Conservation (phyloP, 257 asterid genomes). For the Paulownia fortunei region DNA sequence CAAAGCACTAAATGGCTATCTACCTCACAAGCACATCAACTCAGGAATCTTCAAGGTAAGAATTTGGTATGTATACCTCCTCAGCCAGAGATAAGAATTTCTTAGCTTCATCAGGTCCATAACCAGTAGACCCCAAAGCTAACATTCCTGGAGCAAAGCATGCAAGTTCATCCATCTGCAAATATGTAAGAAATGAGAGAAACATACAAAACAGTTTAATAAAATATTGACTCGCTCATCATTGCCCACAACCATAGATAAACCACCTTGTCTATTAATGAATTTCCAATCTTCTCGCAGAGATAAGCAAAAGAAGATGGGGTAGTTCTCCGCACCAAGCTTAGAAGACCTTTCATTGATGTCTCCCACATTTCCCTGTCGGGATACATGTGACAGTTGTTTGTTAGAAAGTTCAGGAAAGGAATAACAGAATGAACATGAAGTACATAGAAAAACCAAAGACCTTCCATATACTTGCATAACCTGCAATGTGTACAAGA, state of each 20-base stretch:
- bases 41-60: slow-evolving; percentile 18
- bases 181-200: slow-evolving; percentile 34
- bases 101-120: slow-evolving; percentile 81
- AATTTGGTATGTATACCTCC: slow-evolving; percentile 63
- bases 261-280: slow-evolving; percentile 84
- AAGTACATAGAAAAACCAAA: slow-evolving; percentile 16
- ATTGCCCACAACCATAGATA: slow-evolving; percentile 18
- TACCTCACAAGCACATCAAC: slow-evolving; percentile 19
- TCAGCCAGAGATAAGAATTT: slow-evolving; percentile 83
- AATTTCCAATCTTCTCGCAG: slow-evolving; percentile 87
- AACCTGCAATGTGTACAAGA: not conserved
- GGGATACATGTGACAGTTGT: slow-evolving; percentile 19
- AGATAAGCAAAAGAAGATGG: slow-evolving; percentile 90
- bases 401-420: slow-evolving; percentile 27
- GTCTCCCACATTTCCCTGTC: slow-evolving; percentile 99
- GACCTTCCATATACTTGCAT: slow-evolving; percentile 6
- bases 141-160: slow-evolving; percentile 99
- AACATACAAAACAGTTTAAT: slow-evolving; percentile 15
- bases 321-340: slow-evolving; percentile 92
- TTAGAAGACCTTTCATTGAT: slow-evolving; percentile 92
- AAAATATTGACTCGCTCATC: slow-evolving; percentile 1
- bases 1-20: slow-evolving; percentile 22
- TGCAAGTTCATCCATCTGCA: slow-evolving; percentile 99
- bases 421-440: slow-evolving; percentile 19
- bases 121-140: slow-evolving; percentile 93